Evolutionary conservation across 495 filamentous ascomycete genomes (phyloP).

Genomic region (Neurospora terricola): DNA sequence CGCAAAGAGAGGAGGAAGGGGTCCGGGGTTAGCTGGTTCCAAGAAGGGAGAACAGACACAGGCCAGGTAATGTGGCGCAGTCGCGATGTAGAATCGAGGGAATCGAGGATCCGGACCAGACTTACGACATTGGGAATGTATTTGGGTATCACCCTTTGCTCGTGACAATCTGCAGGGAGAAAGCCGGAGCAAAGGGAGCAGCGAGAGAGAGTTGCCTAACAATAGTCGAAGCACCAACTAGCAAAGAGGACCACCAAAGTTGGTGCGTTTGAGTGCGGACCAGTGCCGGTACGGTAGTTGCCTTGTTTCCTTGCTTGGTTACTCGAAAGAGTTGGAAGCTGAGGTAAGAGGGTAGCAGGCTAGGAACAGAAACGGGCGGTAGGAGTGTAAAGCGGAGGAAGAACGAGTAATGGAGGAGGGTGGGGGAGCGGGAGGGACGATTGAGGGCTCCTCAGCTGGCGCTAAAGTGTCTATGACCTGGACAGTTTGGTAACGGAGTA

Average conservation of each 20-base stretch:
- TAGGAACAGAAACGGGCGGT: not conserved
- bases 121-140: constrained; percentile 43
- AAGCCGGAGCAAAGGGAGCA: constrained; percentile 26
- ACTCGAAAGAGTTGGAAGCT: not conserved
- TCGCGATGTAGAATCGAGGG: not conserved
- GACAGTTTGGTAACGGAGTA: not conserved
- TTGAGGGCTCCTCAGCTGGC: not conserved
- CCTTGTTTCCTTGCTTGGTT: not conserved
- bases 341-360: not conserved
- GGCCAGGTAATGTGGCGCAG: constrained; percentile 3
- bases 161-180: constrained; percentile 28
- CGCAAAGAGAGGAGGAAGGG: not conserved
- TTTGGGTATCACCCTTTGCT: constrained; percentile 28
- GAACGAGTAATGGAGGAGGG: not conserved
- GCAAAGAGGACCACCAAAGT: not conserved
- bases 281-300: not conserved
- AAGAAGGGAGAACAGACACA: constrained; percentile 2
- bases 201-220: not conserved
- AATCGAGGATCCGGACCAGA: constrained; percentile 2
- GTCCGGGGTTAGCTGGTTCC: constrained; percentile 10
- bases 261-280: not conserved
- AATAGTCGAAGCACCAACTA: not conserved
- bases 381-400: not conserved
- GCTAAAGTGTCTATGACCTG: not conserved
- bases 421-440: not conserved